Base-by-base conservation (phyloP, 768 basidiomycete genomes). In the Gloeostereum incarnatum region DNA sequence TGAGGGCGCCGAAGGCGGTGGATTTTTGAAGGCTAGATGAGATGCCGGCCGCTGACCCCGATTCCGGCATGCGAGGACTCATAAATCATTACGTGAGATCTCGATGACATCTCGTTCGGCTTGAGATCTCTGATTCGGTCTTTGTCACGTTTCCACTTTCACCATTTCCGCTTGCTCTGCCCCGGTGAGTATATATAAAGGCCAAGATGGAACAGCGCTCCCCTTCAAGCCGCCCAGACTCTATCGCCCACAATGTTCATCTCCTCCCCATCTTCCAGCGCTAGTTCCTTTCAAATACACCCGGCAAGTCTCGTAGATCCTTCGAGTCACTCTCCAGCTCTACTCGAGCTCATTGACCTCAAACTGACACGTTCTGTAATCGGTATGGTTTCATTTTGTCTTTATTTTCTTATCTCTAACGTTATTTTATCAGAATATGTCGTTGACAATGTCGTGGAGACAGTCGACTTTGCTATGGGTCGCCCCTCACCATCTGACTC, bases 381-480 rank as follows among this genome's bases (percentile, higher is more conserved):
- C 38, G 81, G 84, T 86, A n/a, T 47, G 31, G 79, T 71, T 3
- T 4, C 19, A 22, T 38, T 18, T 20, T 20, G 16, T n/a, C 24
- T 25, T 6, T 24, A 25, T 7, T 21, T 16, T 6, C 10, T 36
- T 13, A 26, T 26, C 21, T 43, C 17, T 18, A 41, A 22, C 14
- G 47, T 43, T 31, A 44, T 42, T 29, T 34, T 30, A 31, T 34
- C n/a, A 87, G 84, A 86, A 40, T 78, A 82, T 58, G 61, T 81
- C 40, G 71, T 82, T 10, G 81, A 86, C 55, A 66, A 58, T 17
- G 78, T 85, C 6, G 61, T 70, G 5, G 82, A 86, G 43, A 78
- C 82, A 0, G 84, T 86, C 38, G 80, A 84, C 58, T 83, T 69
- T 51, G 81, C 83, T 10, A 73, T 86, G 59, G 75, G 78, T n/a